Base-by-base conservation (phyloP, 139 green algal species). In the Chlamydomonas schloesseri region DNA sequence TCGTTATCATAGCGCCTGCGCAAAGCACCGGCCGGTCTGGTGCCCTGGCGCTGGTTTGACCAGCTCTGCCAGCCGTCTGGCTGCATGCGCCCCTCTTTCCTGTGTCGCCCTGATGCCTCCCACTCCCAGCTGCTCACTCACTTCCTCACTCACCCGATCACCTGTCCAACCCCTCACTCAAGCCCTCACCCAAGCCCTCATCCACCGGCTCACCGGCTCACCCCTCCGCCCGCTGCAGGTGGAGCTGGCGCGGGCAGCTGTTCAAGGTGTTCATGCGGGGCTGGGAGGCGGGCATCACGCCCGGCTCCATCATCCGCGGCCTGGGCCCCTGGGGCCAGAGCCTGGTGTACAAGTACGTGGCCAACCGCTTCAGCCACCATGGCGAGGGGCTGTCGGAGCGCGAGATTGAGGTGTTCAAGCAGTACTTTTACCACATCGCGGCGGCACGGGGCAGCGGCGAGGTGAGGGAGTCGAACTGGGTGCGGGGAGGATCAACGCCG, bases 401-500 rank as follows among this genome's bases (percentile, higher is more conserved):
- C 26, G 93, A 96, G 81, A 62, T 90, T 0, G 64, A 78, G 11
- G 73, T 73, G 3, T 96, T 96, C 78, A 85, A 89, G 57, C 53
- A 92, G 47, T 97, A 97, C 88, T 93, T 96, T 50, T 97, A 95
- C 88, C 90, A 95, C 85, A 96, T 96, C 36, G 83, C 91, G 33
- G 95, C 93, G 10, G 75, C 80, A 26, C 83, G 42, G 10, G 94
- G 95, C 75, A 94, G 88, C 67, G 96, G 96, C 1, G 96, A 98
- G 86, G 88, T 91, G 77, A 50, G 88, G 0, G 26, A 3, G n/a
- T 50, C 6, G 33, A 26, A 1, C 3, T 34, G 34, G 34, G 18
- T 31, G 68, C 23, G 20, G 37, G 57, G 17, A 26, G 57, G 57
- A 4, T n/a, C n/a, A n/a, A n/a, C n/a, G n/a, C n/a, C n/a, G n/a